Conservation (phyloP, 768 basidiomycete genomes). For the Mycena albidolilacea region DNA sequence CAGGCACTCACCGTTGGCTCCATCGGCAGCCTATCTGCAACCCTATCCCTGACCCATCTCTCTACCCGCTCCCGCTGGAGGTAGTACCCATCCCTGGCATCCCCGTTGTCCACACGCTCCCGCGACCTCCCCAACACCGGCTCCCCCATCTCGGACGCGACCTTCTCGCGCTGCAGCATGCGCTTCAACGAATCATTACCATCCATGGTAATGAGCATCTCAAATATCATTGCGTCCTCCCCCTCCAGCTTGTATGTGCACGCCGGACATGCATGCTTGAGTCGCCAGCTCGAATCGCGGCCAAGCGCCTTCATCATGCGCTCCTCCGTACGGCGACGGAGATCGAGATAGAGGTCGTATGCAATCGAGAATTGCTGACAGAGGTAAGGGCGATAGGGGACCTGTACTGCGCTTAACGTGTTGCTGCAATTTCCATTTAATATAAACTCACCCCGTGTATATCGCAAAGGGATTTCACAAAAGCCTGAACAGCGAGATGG, state of each 20-base stretch:
- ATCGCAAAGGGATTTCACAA: neutral
- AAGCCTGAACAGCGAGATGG: neutral
- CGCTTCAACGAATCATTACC: conserved; percentile 20
- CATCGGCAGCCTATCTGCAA: too few relatives aligned
- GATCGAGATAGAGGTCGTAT: neutral
- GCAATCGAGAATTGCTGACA: neutral
- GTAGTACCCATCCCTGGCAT: too few relatives aligned
- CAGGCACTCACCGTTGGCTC: too few relatives aligned
- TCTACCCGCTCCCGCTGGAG: too few relatives aligned
- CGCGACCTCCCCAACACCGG: neutral
- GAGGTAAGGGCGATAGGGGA: neutral
- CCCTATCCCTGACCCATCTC: too few relatives aligned
- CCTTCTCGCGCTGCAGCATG: neutral
- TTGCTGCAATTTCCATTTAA: too few relatives aligned
- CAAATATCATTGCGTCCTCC: conserved; percentile 1
- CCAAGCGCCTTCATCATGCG: neutral
- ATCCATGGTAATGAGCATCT: conserved; percentile 10
- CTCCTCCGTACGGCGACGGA: neutral
- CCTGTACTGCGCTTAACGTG: neutral
- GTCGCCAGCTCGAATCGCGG: conserved; percentile 10
- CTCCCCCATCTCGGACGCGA: neutral
- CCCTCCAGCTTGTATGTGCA: conserved; percentile 33
- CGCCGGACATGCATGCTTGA: conserved; percentile 25
- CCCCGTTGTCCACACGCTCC: too few relatives aligned
- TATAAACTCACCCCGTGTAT: neutral